Percentiles rank a stretch among this genome's conserved stretches.
These are phyloP conservation scores for Candida sanyaensis DNA, from an alignment of 1,139 yeast species.

Conservation along the genomic window DNA sequence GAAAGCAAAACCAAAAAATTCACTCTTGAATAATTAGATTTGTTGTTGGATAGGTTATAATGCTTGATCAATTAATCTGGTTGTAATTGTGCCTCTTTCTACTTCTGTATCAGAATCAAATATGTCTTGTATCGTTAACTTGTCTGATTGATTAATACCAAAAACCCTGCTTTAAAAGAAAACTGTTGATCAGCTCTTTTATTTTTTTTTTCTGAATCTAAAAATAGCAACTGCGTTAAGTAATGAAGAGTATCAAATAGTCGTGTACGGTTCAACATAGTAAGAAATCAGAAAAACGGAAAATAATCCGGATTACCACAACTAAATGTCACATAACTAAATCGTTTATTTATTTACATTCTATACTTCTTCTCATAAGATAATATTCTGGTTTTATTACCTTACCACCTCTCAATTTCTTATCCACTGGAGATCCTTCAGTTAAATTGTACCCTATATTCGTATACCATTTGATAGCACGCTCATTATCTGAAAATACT, in stretches of 20 bases:
- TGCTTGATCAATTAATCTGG: no score
- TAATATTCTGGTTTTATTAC: constrained; percentile 45
- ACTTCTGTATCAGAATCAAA: no score
- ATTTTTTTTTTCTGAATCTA: constrained; percentile 1
- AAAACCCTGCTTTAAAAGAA: neutral
- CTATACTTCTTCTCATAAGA: constrained; percentile 14
- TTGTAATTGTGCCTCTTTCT: no score
- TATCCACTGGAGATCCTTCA: constrained; percentile 47
- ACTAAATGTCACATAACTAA: no score
- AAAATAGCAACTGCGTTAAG: constrained; percentile 1
- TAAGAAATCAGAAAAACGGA: no score
- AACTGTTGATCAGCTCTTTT: neutral
- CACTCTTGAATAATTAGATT: no score
- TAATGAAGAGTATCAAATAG: neutral
- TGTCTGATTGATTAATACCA: neutral
- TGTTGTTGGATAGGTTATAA: no score
- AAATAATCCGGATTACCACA: no score
- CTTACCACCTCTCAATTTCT: constrained; percentile 37
- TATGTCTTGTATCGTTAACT: no score
- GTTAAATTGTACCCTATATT: constrained; percentile 39
- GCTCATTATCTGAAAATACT: constrained; percentile 49
- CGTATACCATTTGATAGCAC: constrained; percentile 46
- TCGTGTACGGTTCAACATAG: neutral
- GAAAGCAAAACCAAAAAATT: no score
- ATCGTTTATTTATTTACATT: neutral